Base-by-base conservation (phyloP, 2,329 filamentous ascomycete species). In the Xylariaceae sp. region DNA sequence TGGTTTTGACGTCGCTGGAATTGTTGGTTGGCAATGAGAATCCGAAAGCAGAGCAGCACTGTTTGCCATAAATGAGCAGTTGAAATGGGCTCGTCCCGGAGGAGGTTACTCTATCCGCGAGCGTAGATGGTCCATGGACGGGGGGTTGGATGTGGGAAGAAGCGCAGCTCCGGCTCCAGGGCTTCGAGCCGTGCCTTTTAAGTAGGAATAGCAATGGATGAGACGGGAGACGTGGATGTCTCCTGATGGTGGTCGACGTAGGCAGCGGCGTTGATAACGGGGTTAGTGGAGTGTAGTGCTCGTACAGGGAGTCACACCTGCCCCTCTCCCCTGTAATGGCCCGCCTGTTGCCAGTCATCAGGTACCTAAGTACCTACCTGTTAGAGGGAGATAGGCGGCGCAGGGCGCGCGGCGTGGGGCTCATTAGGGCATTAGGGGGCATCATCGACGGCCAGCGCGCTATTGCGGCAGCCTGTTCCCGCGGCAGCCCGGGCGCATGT, bases 241-340 rank as follows among this genome's bases (percentile, higher is more conserved):
- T 57, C 53, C 60, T 62, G 63, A 57, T 55, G 57, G 55, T 49
- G 49, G 49, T 44, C 9, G 21, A 29, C 21, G 47, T 41, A 29
- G 34, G 18, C 51, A 32, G 45, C 53, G 49, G 44, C 48, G 53
- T 32, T 49, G 30, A 41, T 61, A 57, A 61, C 63, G 62, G 57
- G 63, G 60, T 59, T 55, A 60, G 39, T 44, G n/a, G 40, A 21
- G 37, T 18, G 18, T 63, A 60, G 63, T 65, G 63, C 62, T 65
- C 63, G 63, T 56, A 63, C 61, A 47, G 63, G 48, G 63, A 67
- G 65, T 67, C 65, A 67, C 65, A 66, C 61, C 60, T 46, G 56
- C 56, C 30, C 46, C 45, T 34, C 36, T 29, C 34, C 45, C 54
- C 54, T 61, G 63, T 61, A 62, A 61, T 63, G 61, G 49, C 50